Evolutionary conservation across 371 early-diverging fungal species (phyloP), one percentile per base, ranked within the genome.

Genomic region (Cokeromyces recurvatus): DNA sequence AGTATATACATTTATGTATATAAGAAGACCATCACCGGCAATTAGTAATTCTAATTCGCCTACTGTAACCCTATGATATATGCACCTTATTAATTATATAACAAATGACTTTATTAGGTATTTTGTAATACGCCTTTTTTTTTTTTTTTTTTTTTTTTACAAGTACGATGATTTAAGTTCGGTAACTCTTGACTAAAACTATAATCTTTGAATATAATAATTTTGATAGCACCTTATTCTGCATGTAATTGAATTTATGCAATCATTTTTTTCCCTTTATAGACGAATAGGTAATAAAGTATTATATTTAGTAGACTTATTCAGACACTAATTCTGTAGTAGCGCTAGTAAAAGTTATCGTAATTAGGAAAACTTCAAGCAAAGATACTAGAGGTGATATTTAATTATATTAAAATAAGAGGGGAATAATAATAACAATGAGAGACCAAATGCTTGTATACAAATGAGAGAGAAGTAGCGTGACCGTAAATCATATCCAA

Each of bases 21-120:
- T n/a, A n/a, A n/a, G n/a, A n/a, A n/a, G n/a, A 56, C 87, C 85
- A 41, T 85, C 78, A 21, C 78, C 87, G 21, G 79, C 85, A 54
- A 88, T 80, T n/a, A 88, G 62, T 16, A 86, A 52, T 49, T 86
- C 82, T 59, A 88, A 32, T 23, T 71, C 64, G 20, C 53, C 52
- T n/a, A 82, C 65, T 36, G 86, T 63, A 2, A 76, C 60, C 42
- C 82, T 78, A 24, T 2, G 32, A 20, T 9, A 32, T 16, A 8
- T 2, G 10, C 3, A 27, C 5, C 11, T 7, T 7, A 11, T 11
- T 7, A 7, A 27, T 11, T 6, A 7, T n/a, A 15, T 29, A 5
- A 22, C 4, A 2, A 11, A n/a, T 21, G 15, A 38, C 12, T 34
- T 44, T 22, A 34, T 51, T 48, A 27, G 5, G 44, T 53, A 55